phyloP scores from a whole-genome alignment of 805 yeast species.

The Komagataella mondaviorum region DNA sequence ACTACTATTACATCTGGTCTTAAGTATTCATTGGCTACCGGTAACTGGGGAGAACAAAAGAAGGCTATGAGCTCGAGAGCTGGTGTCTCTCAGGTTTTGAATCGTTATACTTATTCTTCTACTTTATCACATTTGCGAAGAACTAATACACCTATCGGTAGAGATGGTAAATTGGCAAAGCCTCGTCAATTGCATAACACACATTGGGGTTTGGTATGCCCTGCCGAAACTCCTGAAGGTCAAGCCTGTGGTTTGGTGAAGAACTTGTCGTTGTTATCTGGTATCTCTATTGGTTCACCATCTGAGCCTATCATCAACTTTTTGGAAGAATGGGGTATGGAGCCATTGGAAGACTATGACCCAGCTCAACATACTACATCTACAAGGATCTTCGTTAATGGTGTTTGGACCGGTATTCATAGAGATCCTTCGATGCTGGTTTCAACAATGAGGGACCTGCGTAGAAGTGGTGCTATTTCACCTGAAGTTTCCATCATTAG shows the following conservation, averaged over 20 bases:
- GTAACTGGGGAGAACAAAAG: slow-evolving; percentile 99
- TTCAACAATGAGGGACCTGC: slow-evolving; percentile 77
- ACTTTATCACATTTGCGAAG: slow-evolving; percentile 97
- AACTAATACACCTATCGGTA: slow-evolving; percentile 97
- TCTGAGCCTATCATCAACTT: slow-evolving; percentile 88
- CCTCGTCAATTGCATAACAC: slow-evolving; percentile 99
- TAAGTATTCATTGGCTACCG: slow-evolving; percentile 95
- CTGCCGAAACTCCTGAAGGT: slow-evolving; percentile 99
- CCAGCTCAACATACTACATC: slow-evolving; percentile 87
- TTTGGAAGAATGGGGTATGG: slow-evolving; percentile 99
- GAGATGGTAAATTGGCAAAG: slow-evolving; percentile 97
- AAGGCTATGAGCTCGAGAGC: slow-evolving; percentile 98
- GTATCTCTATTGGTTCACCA: slow-evolving; percentile 96
- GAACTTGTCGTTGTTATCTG: slow-evolving; percentile 90
- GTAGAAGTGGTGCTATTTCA: slow-evolving; percentile 91
- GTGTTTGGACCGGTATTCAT: slow-evolving; percentile 99
- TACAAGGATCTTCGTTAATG: slow-evolving; percentile 91
- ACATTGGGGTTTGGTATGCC: slow-evolving; percentile 99
- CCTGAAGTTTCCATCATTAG: slow-evolving; percentile 95
- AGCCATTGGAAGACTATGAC: slow-evolving; percentile 89
- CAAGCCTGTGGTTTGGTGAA: slow-evolving; percentile 99
- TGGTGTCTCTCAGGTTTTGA: slow-evolving; percentile 97
- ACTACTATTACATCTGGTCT: slow-evolving; percentile 95
- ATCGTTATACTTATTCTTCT: slow-evolving; percentile 97
- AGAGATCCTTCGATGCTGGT: slow-evolving; percentile 90